Evolutionary conservation across 2,329 filamentous ascomycete species (phyloP), one percentile per base, ranked within the genome.

Genomic region (Orbilia javanica): DNA sequence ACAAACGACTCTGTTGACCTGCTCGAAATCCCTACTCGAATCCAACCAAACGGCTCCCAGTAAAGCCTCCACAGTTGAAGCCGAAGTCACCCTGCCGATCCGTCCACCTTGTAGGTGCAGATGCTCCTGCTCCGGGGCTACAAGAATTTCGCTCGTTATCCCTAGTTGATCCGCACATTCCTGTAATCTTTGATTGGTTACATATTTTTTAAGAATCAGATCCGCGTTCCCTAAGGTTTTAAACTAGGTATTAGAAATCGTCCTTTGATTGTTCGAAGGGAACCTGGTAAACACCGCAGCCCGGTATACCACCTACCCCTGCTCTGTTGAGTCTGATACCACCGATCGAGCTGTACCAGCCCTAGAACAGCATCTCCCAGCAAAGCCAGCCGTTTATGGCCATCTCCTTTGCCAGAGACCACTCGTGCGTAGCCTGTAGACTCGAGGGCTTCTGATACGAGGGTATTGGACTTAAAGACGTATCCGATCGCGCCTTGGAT

Each of bases 11-110:
- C 66, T 53, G 36, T 22, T 55, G 7, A 71, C 72, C 18, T 57
- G 55, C 25, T 66, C 57, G 13, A 77, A 66, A 20, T 77, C 42
- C 20, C 60, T 77, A 39, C 60, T 53, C 6, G 65, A 60, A 44
- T 77, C 72, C 15, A 77, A 57, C 72, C 72, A 77, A n/a, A 77
- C 57, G 1, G 48, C 65, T 5, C 36, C 65, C n/a, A 77, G 25
- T 48, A 77, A 66, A 53, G 72, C 72, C 31, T 77, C 72, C n/a
- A 77, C 46, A 13, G 65, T 60, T 50, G 65, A 70, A 25, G 65
- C 72, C 20, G 57, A 50, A 39, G 57, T 77, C 6, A 8, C 20
- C 50, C 25, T 77, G 64, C 50, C 55, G 7, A 29, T 39, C 15
- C n/a, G 50, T 31, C 52, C 39, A 60, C 25, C 36, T 15, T 36